A percentile compares a stretch with the other conserved stretches of the same genome.
These are phyloP conservation scores for Phyllostachys edulis DNA, from an alignment of 176 grass and related monocot species.

Conservation along the genomic window DNA sequence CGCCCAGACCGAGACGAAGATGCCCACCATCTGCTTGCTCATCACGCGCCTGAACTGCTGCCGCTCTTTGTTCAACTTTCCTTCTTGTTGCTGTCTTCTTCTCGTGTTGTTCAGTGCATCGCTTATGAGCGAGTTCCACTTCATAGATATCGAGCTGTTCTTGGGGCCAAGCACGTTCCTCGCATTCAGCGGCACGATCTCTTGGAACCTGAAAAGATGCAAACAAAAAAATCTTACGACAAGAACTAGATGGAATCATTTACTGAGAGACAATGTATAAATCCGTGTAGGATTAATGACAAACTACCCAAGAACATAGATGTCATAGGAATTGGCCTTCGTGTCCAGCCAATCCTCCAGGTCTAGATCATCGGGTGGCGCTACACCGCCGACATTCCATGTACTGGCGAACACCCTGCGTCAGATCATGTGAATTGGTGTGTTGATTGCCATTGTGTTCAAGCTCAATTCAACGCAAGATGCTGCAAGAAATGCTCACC, in stretches of 20 bases:
- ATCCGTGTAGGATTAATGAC: background rate
- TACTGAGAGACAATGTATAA: background rate
- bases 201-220: constrained; percentile 62
- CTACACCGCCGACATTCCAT: constrained; percentile 76
- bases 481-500: constrained; percentile 36
- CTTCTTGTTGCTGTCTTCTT: background rate
- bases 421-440: background rate
- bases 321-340: constrained; percentile 54
- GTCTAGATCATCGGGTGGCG: constrained; percentile 50
- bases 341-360: constrained; percentile 81
- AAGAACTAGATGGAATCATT: background rate
- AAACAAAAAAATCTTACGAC: background rate
- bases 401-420: constrained; percentile 71
- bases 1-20: constrained; percentile 63
- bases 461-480: background rate
- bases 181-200: constrained; percentile 68
- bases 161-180: constrained; percentile 76
- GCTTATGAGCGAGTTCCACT: constrained; percentile 65
- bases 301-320: constrained; percentile 84
- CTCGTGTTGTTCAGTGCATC: constrained; percentile 55
- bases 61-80: background rate
- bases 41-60: constrained; percentile 49
- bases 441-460: background rate
- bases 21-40: constrained; percentile 90
- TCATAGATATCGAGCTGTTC: constrained; percentile 50